Evolutionary conservation across 176 grass and related monocot species (phyloP).

Genomic region (Phragmites australis): DNA sequence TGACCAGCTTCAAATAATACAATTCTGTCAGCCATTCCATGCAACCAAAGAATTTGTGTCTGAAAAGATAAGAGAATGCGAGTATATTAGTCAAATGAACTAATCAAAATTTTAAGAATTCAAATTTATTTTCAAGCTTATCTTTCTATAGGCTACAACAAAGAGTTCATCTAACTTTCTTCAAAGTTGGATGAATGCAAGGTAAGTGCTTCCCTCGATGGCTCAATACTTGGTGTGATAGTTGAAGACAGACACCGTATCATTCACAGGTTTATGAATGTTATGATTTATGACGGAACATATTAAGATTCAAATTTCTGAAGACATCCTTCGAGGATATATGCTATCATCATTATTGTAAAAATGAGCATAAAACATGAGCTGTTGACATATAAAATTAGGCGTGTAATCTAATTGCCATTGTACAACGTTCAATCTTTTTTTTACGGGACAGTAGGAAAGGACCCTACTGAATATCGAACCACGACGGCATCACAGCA

Average conservation of each 20-base stretch:
- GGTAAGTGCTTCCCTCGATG: neutral
- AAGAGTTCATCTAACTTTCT: neutral
- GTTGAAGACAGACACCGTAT: too few species aligned
- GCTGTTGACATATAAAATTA: neutral
- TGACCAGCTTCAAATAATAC: conserved; percentile 88
- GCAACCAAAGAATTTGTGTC: conserved; percentile 88
- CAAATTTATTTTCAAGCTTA: neutral
- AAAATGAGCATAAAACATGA: neutral
- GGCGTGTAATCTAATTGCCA: neutral
- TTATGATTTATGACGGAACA: too few species aligned
- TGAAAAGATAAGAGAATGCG: conserved; percentile 33
- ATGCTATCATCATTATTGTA: neutral
- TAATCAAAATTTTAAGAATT: neutral
- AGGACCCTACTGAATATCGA: conserved; percentile 88
- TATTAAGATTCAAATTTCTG: neutral
- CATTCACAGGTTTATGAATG: too few species aligned
- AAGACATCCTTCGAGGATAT: neutral
- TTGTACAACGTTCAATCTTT: neutral
- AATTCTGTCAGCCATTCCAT: conserved; percentile 69
- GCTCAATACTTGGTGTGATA: too few species aligned
- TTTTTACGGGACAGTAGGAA: too few species aligned
- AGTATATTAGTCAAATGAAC: neutral
- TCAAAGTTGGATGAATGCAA: neutral
- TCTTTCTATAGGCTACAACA: neutral
- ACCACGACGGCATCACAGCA: conserved; percentile 88